Conservation (phyloP, 2,329 filamentous ascomycete species). For the Ophiocordyceps camponoti-rufipedis region DNA sequence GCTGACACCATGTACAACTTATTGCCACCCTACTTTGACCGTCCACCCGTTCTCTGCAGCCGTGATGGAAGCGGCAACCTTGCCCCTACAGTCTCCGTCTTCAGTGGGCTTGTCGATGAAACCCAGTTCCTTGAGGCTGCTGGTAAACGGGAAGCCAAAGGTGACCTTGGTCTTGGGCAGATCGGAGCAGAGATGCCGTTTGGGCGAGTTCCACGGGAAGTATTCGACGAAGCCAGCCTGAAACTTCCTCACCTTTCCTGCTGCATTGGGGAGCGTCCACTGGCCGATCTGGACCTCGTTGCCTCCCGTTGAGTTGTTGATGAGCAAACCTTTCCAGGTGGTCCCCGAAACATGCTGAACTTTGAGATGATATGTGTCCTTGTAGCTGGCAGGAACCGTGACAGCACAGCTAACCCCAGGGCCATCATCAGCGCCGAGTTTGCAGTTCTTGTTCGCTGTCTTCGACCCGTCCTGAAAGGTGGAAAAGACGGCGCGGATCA, state of each 20-base stretch:
- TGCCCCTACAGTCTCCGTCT: not conserved
- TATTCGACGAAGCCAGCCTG: conserved; percentile 8
- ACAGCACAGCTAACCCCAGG: conserved; percentile 8
- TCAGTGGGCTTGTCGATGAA: not conserved
- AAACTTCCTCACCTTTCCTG: conserved; percentile 3
- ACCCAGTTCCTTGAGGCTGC: not conserved
- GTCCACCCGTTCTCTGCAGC: not conserved
- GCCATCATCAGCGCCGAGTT: conserved; percentile 9
- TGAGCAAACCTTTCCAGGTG: conserved; percentile 8
- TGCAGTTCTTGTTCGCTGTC: conserved; percentile 5
- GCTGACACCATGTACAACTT: no score
- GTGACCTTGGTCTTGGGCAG: conserved; percentile 5
- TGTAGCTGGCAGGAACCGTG: conserved; percentile 5
- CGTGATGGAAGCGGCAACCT: not conserved
- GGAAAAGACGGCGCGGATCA: conserved; percentile 7
- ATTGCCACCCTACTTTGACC: not conserved
- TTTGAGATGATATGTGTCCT: conserved; percentile 5
- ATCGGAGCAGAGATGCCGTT: conserved; percentile 3
- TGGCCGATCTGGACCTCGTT: conserved; percentile 4
- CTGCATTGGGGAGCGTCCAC: conserved; percentile 5
- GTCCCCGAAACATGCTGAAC: conserved; percentile 4
- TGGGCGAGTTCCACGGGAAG: conserved; percentile 5
- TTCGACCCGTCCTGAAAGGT: conserved; percentile 6
- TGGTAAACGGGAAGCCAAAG: conserved; percentile 1
- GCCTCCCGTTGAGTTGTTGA: conserved; percentile 4